Conservation (phyloP, 345 rosid genomes). For the Citrus sp. region DNA sequence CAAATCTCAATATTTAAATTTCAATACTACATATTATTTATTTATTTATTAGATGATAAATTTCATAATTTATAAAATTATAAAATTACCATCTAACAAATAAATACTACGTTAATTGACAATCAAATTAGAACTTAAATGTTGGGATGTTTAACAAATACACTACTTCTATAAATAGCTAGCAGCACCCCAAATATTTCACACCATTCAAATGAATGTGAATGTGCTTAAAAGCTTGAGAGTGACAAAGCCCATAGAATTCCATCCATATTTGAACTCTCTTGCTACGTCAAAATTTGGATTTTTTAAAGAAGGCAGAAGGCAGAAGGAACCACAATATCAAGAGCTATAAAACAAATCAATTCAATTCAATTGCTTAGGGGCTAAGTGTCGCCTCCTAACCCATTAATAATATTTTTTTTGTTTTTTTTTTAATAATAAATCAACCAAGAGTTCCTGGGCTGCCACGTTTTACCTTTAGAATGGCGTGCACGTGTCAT, state of each 20-base stretch:
- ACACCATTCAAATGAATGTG: too few relatives aligned
- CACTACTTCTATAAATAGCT: too few relatives aligned
- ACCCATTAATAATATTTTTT: neutral
- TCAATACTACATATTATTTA: too few relatives aligned
- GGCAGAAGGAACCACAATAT: neutral
- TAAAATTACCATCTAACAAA: too few relatives aligned
- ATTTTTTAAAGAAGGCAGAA: neutral
- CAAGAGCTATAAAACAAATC: too few relatives aligned
- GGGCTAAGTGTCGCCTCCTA: neutral
- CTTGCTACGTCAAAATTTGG: neutral
- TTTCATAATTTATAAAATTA: too few relatives aligned
- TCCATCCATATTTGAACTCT: neutral
- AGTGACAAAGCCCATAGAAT: neutral
- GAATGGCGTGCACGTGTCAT: neutral
- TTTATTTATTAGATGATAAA: fast-evolving
- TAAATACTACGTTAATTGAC: too few relatives aligned
- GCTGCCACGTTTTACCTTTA: conserved; percentile 9
- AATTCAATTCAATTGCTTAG: neutral
- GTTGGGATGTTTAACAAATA: too few relatives aligned
- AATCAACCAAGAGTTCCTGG: neutral
- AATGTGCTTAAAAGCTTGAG: neutral
- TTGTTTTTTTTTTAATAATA: neutral
- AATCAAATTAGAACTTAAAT: too few relatives aligned
- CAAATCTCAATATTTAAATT: too few relatives aligned
- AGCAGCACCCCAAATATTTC: too few relatives aligned